Percentiles rank a stretch among this genome's conserved stretches.
These are phyloP conservation scores for Cladosporium austrohemisphaericum DNA, from an alignment of 2,329 filamentous ascomycete genomes.

Conservation along the genomic window DNA sequence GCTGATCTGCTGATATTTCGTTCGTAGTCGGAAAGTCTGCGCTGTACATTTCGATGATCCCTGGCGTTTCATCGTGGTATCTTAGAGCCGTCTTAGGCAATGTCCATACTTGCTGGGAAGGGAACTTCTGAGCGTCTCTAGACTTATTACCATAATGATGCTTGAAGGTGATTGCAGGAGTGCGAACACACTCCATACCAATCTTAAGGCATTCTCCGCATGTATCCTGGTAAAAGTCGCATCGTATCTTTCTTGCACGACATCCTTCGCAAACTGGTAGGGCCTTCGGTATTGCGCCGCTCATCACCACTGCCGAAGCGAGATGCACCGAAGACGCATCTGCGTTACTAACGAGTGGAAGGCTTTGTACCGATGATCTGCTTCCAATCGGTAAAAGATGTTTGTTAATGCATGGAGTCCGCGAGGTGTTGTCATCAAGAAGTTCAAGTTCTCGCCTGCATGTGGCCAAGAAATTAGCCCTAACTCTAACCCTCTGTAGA, in stretches of 20 bases:
- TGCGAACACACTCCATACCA: slow-evolving; percentile 19
- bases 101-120: slow-evolving; percentile 13
- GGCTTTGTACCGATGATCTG: too few species aligned
- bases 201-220: slow-evolving; percentile 18
- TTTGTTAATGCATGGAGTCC: too few species aligned
- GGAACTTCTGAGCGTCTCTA: slow-evolving; percentile 1
- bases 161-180: slow-evolving; percentile 17
- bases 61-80: slow-evolving; percentile 16
- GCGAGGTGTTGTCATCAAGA: too few species aligned
- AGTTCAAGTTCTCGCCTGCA: too few species aligned
- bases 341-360: too few species aligned
- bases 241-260: slow-evolving; percentile 19
- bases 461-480: too few species aligned
- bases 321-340: neutral
- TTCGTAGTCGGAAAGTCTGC: neutral
- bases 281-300: slow-evolving; percentile 1
- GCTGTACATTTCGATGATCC: slow-evolving; percentile 2
- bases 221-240: slow-evolving; percentile 15
- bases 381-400: too few species aligned
- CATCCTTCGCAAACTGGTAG: slow-evolving; percentile 19
- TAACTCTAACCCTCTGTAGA: too few species aligned
- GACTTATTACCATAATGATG: slow-evolving; percentile 10
- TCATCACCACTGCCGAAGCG: slow-evolving; percentile 3
- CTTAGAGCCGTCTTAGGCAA: slow-evolving; percentile 3
- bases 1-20: neutral